Conservation (phyloP, 2,329 filamentous ascomycete genomes). For the Gremmenia infestans region DNA sequence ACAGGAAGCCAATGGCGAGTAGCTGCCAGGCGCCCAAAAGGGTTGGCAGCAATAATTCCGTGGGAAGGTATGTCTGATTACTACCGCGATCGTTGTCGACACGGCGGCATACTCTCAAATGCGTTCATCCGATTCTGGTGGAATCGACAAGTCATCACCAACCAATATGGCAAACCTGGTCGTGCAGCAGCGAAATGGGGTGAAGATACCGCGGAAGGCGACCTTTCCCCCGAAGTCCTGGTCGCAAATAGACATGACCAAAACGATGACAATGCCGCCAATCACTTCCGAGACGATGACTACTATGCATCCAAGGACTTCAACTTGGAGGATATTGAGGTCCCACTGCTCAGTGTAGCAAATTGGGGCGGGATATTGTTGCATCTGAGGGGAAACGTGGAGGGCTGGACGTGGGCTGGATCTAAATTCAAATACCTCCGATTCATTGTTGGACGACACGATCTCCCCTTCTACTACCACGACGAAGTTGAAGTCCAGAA, state of each 20-base stretch:
- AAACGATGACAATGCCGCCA: constrained; percentile 40
- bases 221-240: constrained; percentile 44
- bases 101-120: constrained; percentile 57
- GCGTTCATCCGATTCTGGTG: constrained; percentile 60
- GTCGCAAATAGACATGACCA: constrained; percentile 36
- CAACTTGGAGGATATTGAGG: constrained; percentile 58
- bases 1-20: constrained; percentile 47
- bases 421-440: constrained; percentile 65
- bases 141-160: constrained; percentile 59
- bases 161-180: constrained; percentile 60
- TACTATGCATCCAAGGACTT: constrained; percentile 41
- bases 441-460: constrained; percentile 65
- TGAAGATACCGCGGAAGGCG: constrained; percentile 50
- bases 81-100: constrained; percentile 52
- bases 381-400: constrained; percentile 64
- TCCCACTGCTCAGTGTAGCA: constrained; percentile 61
- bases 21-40: constrained; percentile 46
- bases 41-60: constrained; percentile 45
- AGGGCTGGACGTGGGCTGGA: constrained; percentile 58
- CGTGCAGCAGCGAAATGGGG: constrained; percentile 33
- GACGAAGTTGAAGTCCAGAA: constrained; percentile 64
- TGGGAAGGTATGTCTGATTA: constrained; percentile 55
- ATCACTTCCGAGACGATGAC: constrained; percentile 50
- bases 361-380: constrained; percentile 69
- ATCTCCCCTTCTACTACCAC: constrained; percentile 67